Evolutionary conservation across 2,329 filamentous ascomycete species (phyloP), one percentile per base, ranked within the genome.

Genomic region (Fusarium nygamai): DNA sequence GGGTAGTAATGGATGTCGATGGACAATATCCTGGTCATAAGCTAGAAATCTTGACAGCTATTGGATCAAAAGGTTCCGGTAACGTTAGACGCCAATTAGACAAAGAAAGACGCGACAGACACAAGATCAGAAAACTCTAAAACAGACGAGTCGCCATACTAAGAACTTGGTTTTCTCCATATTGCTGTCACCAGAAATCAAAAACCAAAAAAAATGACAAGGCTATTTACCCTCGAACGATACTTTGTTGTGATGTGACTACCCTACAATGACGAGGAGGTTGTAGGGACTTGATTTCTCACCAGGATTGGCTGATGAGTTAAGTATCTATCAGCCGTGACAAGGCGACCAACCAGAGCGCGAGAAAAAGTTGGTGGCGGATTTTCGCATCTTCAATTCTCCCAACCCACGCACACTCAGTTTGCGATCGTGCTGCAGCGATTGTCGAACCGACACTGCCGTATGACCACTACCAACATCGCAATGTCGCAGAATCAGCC

Each of bases 401-500:
- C 38, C 22, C 34, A 57, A 39, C 44, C 36, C n/a, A 65, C 33
- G 41, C 41, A 46, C 53, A 47, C 34, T n/a, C 39, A 39, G 61
- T 51, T 61, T 57, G 44, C 70, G 56, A 74, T 57, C 47, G 20
- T 20, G 34, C n/a, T 19, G 36, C 12, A 65, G 43, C 51, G 20
- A 41, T 29, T 29, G 16, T 56, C 51, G 10, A 33, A 11, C 20
- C 58, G 57, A 50, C 53, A 36, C 34, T 53, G 61, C 9, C 27
- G 27, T 17, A 24, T 47, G 24, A 56, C n/a, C 31, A 20, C 43
- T 19, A n/a, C 3, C 19, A 50, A 20, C 43, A n/a, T 46, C 61
- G 73, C 46, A 27, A 82, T 82, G 81, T 72, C 80, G 50, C 74
- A 82, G 69, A 72, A 74, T 19, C 76, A 76, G 39, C 57, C 72